These are phyloP conservation scores for Citrullus amarus DNA, from an alignment of 306 rosid genomes.

Conservation along the genomic window DNA sequence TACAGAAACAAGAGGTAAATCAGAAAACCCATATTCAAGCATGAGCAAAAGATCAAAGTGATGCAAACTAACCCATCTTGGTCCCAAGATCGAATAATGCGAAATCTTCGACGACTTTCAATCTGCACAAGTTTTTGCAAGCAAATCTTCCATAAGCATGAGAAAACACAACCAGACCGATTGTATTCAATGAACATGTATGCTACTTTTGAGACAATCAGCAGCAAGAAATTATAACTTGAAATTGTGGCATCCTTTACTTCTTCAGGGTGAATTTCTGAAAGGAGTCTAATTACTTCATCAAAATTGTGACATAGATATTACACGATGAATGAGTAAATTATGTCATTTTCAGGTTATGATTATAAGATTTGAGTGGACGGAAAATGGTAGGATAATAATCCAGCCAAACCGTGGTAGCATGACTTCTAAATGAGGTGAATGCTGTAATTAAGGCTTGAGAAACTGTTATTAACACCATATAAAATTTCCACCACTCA, in stretches of 20 bases:
- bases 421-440: neutral
- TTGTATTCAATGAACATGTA: neutral
- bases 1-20: neutral
- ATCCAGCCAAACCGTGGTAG: neutral
- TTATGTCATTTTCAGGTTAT: neutral
- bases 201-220: neutral
- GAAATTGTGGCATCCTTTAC: neutral
- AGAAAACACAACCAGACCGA: neutral
- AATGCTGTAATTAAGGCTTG: neutral
- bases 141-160: neutral
- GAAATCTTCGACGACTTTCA: slow-evolving; percentile 82
- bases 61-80: slow-evolving; percentile 73
- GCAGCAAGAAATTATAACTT: neutral
- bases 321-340: neutral
- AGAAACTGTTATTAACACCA: neutral
- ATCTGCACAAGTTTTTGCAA: slow-evolving; percentile 37
- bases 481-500: neutral
- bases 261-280: neutral
- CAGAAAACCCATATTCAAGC: slow-evolving; percentile 6
- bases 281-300: neutral
- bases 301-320: neutral
- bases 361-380: neutral
- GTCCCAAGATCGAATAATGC: slow-evolving; percentile 59
- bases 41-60: slow-evolving; percentile 3
- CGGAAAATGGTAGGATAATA: slow-evolving; percentile 2